Base-by-base conservation (phyloP, 1,284 basidiomycete genomes). In the Acaromyces ingoldii region DNA sequence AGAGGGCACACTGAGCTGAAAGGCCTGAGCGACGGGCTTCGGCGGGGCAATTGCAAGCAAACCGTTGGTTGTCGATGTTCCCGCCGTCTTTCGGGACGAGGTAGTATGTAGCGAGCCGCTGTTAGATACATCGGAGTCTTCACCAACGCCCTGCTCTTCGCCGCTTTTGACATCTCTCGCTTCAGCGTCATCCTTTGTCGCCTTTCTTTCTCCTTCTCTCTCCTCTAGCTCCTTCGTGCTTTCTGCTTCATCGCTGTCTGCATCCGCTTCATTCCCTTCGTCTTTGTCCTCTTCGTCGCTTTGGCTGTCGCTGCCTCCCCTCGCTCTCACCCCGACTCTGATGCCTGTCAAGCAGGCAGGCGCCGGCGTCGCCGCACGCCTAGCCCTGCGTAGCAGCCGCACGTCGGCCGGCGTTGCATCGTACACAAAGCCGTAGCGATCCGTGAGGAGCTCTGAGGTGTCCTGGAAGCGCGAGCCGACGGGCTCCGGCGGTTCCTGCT, bases 361-460 rank as follows among this genome's bases (percentile, higher is more conserved):
- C 0, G 87, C 86, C 0, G 85, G 82, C 62, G 82, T 85, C 28
- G 81, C 80, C 59, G 85, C 88, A 63, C 87, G 85, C 76, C 81
- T 80, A 30, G 86, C 86, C 39, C 87, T 81, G 6, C 85, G 74
- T 26, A 91, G 80, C 19, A 91, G 77, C 15, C 89, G 78, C n/a
- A 87, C 80, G 65, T 91, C 89, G 60, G 89, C 87, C 65, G 83
- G 81, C 82, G 68, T 70, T 10, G 65, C 64, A 65, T 90, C 88
- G 62, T 91, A 95, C 70, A 95, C 87, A 78, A 97, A 97, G 0
- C 93, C 93, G 72, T 89, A 97, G n/a, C 90, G 84, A 68, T 96
- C 93, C 4, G 91, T 91, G 61, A 95, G 79, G 1, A 85, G 83
- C 40, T 85, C 81, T 36, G 83, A 82, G 9, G 30, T 13, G 22